A percentile compares a stretch with the other conserved stretches of the same genome.
These are phyloP conservation scores for Magnusiomyces tetraspermus DNA, from an alignment of 1,139 yeast genomes.

Conservation along the genomic window DNA sequence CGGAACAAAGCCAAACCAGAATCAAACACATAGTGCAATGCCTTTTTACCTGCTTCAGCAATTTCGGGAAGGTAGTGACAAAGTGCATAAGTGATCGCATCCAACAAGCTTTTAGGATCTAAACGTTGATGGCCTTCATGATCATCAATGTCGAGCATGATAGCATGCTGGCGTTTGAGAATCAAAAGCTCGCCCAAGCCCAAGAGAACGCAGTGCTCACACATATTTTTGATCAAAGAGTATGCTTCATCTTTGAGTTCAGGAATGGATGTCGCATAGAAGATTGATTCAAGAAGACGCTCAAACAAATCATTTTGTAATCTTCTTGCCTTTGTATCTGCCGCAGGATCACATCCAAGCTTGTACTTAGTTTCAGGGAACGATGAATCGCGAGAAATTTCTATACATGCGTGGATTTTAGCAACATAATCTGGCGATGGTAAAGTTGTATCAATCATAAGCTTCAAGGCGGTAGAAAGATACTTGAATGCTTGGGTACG, in stretches of 20 bases:
- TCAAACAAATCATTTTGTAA: slow-evolving; percentile 49
- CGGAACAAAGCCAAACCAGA: slow-evolving; percentile 65
- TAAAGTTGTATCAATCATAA: slow-evolving; percentile 58
- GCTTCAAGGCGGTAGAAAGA: slow-evolving; percentile 53
- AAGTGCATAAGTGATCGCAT: slow-evolving; percentile 70
- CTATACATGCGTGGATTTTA: slow-evolving; percentile 40
- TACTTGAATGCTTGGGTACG: slow-evolving; percentile 70
- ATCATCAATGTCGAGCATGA: slow-evolving; percentile 66
- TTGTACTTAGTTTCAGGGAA: slow-evolving; percentile 32
- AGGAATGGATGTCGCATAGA: slow-evolving; percentile 65
- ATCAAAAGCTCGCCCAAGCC: slow-evolving; percentile 66
- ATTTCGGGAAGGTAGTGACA: slow-evolving; percentile 69
- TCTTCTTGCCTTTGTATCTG: slow-evolving; percentile 44
- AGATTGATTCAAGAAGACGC: slow-evolving; percentile 56
- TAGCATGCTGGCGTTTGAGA: slow-evolving; percentile 59
- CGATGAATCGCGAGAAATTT: slow-evolving; percentile 38
- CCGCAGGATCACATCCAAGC: slow-evolving; percentile 22
- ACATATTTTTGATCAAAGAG: slow-evolving; percentile 50
- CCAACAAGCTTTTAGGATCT: slow-evolving; percentile 60
- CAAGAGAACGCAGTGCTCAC: slow-evolving; percentile 70
- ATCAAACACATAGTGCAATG: slow-evolving; percentile 52
- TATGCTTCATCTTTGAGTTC: slow-evolving; percentile 66
- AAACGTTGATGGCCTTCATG: slow-evolving; percentile 68
- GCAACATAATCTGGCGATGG: slow-evolving; percentile 49
- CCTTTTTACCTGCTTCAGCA: slow-evolving; percentile 58